These are phyloP conservation scores for Rhodotorula sp. DNA, from an alignment of 1,284 basidiomycete species.

Conservation along the genomic window DNA sequence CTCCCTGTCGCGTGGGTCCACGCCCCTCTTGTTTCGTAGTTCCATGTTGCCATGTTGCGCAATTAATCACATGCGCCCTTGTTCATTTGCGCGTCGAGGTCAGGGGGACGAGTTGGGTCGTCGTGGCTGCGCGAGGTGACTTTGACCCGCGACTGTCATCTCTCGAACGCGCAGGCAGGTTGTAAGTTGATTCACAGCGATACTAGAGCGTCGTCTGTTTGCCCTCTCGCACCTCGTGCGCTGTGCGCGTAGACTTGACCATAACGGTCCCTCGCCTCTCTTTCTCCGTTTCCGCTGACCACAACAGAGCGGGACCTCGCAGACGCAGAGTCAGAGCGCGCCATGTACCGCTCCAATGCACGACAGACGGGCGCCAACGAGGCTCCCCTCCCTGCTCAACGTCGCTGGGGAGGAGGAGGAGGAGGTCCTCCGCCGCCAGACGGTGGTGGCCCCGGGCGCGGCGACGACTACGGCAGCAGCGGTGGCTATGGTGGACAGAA, in stretches of 20 bases:
- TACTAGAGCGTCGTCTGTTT: no score
- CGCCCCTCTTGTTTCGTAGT: no score
- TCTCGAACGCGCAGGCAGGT: not conserved
- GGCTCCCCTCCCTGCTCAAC: conserved; percentile 33
- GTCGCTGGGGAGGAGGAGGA: conserved; percentile 41
- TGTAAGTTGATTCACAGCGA: not conserved
- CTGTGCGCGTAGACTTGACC: no score
- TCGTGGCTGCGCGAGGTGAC: no score
- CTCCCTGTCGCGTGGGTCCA: not conserved
- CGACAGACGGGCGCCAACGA: conserved; percentile 41
- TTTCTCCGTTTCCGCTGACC: not conserved
- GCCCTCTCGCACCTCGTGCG: no score
- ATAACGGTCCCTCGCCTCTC: not conserved
- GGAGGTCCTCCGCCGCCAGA: conserved; percentile 6
- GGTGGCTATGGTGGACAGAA: conserved; percentile 36
- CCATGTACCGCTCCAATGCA: conserved; percentile 35
- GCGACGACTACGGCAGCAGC: conserved; percentile 21
- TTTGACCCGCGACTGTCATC: no score
- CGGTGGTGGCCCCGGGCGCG: conserved; percentile 4
- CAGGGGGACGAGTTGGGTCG: no score
- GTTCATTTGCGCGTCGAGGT: no score
- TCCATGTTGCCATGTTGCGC: no score
- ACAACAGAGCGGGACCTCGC: not conserved
- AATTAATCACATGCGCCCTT: no score
- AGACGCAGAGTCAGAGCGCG: not conserved